Base-by-base conservation (phyloP, 139 green algal genomes). In the Picochlorum sp. region DNA sequence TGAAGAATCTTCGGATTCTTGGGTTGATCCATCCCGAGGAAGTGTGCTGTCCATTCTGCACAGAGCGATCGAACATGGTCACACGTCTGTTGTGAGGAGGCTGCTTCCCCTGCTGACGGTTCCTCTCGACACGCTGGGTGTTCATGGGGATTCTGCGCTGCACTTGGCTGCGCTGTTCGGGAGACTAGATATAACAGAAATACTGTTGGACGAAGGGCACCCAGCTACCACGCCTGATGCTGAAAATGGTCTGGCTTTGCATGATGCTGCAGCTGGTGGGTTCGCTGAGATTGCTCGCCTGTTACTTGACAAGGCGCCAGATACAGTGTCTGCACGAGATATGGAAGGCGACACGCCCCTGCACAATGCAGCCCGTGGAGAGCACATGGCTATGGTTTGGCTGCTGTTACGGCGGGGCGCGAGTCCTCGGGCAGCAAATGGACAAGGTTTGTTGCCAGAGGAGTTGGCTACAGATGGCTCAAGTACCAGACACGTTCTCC, bases 161-260 rank as follows among this genome's bases (percentile, higher is more conserved):
- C 67, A 74, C 51, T 59, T 74, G 4, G 67, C 67, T 1, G 14
- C 60, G 13, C 44, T 74, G 28, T 69, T 69, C 32, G 67, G 67
- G 18, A 52, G 64, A 22, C 14, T 58, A 20, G 60, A 59, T 5
- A 68, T 59, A 33, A 60, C 61, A 32, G 41, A 55, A 33, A 9
- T 74, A 30, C 55, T 74, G 32, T 45, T 74, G 6, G 41, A 74
- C 3, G 12, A 12, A 0, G 67, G 67, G 4, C 57, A 59, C 0
- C 29, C 31, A 13, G 45, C 67, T 6, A 41, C 58, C 8, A 41
- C 59, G 24, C 24, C 26, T 1, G 67, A 74, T 47, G 44, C 40
- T 3, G 67, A 74, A n/a, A 60, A 50, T 4, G 36, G 45, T 14
- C 16, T 63, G 9, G 33, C 65, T 3, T 36, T 72, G 18, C 64